Base-by-base conservation (phyloP, 2,329 filamentous ascomycete genomes). In the Arthrobotrys conoides region DNA sequence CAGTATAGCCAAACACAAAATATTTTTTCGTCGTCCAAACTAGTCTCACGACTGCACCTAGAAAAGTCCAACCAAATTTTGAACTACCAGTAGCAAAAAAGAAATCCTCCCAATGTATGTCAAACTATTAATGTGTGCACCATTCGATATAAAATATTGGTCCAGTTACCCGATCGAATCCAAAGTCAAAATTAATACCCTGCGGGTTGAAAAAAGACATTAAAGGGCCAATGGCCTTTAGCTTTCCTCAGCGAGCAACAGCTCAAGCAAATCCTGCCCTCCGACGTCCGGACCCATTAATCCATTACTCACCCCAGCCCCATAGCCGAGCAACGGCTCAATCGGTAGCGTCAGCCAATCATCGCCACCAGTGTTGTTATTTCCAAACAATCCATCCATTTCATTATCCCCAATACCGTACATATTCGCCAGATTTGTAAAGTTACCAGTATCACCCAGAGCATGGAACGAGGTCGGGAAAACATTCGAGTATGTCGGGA, bases 191-290 rank as follows among this genome's bases (percentile, higher is more conserved):
- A 51, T 12, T n/a, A 44, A 44, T 44, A 27, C 4, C 18, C 10
- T 8, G 5, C 2, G 1, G 16, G 27, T n/a, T n/a, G n/a, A n/a
- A n/a, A n/a, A n/a, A n/a, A n/a, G n/a, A n/a, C n/a, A 44, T 9
- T 9, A 44, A 61, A 44, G 38, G 36, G 14, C 12, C 12, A 2
- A 41, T 16, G 27, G 1, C 10, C 38, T 57, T 61, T 77, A 75
- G 44, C 70, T 67, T 57, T 75, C 75, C 27, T 75, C 75, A 6
- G 79, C 75, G 46, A 82, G 66, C 55, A 82, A 71, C 30, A 82
- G 91, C 82, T 92, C 90, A 14, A 92, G 86, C 81, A 92, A 82
- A 82, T 92, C 90, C 36, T 91, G 85, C 0, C 90, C 90, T 9
- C 89, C 90, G 1, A 91, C 88, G 81, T 91, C 86, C 14, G 87